A percentile compares a stretch with the other conserved stretches of the same genome.
These are phyloP conservation scores for Lentinula lateritia DNA, from an alignment of 768 basidiomycete genomes.

Conservation along the genomic window DNA sequence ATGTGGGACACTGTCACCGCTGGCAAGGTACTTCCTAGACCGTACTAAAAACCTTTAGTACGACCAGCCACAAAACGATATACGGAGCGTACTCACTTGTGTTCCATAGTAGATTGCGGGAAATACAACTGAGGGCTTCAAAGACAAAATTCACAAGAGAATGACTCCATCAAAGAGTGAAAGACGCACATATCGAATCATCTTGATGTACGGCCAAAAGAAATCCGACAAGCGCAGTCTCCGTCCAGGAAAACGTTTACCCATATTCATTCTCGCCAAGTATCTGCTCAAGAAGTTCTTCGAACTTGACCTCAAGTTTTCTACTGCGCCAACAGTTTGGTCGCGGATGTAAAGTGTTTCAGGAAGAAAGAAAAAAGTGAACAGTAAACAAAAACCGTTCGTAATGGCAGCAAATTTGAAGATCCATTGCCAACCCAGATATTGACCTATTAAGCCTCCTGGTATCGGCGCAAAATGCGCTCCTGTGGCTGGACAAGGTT, in stretches of 20 bases:
- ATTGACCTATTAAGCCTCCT: slow-evolving; percentile 5
- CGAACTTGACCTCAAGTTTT: not conserved
- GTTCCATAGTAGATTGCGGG: slow-evolving; percentile 1
- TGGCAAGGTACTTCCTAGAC: not conserved
- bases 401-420: slow-evolving; percentile 3
- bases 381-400: not conserved
- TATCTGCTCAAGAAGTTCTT: not conserved
- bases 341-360: slow-evolving; percentile 4
- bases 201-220: slow-evolving; percentile 4
- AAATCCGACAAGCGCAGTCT: not conserved
- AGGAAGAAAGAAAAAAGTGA: slow-evolving; percentile 4
- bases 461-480: slow-evolving; percentile 3
- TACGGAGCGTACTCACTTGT: not conserved
- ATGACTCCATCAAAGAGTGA: not conserved
- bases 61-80: not conserved
- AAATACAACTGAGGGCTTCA: not conserved
- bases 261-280: not conserved
- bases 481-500: not conserved
- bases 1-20: slow-evolving; percentile 5
- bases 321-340: not conserved
- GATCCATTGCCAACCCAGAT: slow-evolving; percentile 3
- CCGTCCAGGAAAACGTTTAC: not conserved
- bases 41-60: not conserved
- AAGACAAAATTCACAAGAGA: not conserved
- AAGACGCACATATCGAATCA: slow-evolving; percentile 4